Evolutionary conservation across 805 yeast species (phyloP), one percentile per base, ranked within the genome.

Genomic region (Nakazawaea molendinolei): DNA sequence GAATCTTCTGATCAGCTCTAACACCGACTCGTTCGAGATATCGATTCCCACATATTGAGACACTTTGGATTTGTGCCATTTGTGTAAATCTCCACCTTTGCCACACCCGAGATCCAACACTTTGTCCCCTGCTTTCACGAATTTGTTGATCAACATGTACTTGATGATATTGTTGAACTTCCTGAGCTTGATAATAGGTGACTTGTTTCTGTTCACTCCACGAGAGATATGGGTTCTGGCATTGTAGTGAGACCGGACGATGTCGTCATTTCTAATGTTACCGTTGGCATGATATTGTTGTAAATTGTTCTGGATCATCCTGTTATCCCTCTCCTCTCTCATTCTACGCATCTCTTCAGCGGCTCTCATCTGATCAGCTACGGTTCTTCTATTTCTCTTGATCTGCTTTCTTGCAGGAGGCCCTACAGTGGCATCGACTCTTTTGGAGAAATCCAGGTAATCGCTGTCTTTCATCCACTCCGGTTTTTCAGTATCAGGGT

Each of bases 41-140:
- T 92, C 99, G 20, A 92, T 69, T 2, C 98, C 98, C 37, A 89
- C 76, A 46, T 83, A 85, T 32, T 87, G 89, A 16, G 74, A 69
- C 3, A 86, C 72, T 15, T 73, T 64, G 1, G 86, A 81, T 47
- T 75, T 75, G 34, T 79, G 83, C 78, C 95, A 90, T 55, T 92
- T 92, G 48, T 82, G 76, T 50, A 92, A 62, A 61, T 92, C 99
- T 19, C 99, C 99, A 35, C 99, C 99, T 56, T 92, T 94, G 10
- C 99, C 99, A 59, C 97, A 89, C 12, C 96, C 96, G 38, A 90
- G 58, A 52, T 92, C 99, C 14, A 92, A 61, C 1, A 82, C 86
- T 15, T 71, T 67, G 27, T 71, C 69, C 42, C 74, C 61, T 31
- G 65, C 63, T 23, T 62, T 63, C 2, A 80, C 75, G 56, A 67